Conservation (phyloP, 768 basidiomycete genomes). For the Phylloporus rhodoxanthus region DNA sequence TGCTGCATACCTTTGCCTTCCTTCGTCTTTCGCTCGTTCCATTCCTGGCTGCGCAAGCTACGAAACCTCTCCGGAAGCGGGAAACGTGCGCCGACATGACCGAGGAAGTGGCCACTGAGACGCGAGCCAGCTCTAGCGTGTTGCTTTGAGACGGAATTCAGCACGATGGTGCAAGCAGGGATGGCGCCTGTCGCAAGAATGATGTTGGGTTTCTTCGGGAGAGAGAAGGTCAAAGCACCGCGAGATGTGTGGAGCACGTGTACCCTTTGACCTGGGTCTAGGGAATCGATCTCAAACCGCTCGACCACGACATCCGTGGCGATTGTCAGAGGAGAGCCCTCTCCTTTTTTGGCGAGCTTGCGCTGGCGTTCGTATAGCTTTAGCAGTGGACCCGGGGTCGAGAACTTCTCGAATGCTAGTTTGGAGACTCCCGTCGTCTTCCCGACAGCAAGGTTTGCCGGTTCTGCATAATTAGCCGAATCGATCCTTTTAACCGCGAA, state of each 20-base stretch:
- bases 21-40: background rate
- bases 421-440: conserved; percentile 4
- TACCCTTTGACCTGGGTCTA: conserved; percentile 1
- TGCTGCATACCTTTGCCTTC: background rate
- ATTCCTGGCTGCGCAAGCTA: background rate
- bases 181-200: conserved; percentile 19
- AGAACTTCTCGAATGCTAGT: conserved; percentile 15
- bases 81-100: conserved; percentile 7
- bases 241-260: conserved; percentile 15
- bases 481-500: background rate
- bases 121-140: conserved; percentile 11
- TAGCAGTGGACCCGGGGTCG: conserved; percentile 14
- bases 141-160: conserved; percentile 13
- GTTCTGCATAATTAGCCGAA: background rate
- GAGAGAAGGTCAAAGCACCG: conserved; percentile 10
- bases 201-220: conserved; percentile 9
- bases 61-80: background rate
- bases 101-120: conserved; percentile 15
- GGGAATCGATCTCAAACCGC: conserved; percentile 10
- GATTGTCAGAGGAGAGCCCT: conserved; percentile 15
- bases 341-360: conserved; percentile 1
- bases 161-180: conserved; percentile 15
- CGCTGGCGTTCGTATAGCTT: conserved; percentile 12
- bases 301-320: conserved; percentile 9
- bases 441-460: conserved; percentile 11